Evolutionary conservation across 306 rosid species (phyloP), one percentile per base, ranked within the genome.

Genomic region (Rosa lucieae): DNA sequence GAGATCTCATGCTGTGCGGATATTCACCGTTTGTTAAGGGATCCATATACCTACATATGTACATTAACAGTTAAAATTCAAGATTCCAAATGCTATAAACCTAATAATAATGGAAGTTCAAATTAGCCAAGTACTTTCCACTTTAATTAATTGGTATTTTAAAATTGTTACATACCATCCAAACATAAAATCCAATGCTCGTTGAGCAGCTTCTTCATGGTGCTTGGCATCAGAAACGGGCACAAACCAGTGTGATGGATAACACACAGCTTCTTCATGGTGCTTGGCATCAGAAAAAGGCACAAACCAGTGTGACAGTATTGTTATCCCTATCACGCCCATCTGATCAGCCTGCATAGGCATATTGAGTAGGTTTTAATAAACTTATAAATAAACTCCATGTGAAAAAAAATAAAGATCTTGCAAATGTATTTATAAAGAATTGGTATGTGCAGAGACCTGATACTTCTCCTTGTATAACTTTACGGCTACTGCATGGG

Each of bases 401-500:
- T n/a, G 17, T 17, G 21, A 18, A 52, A 5, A 5, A 32, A 52
- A 52, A 52, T 0, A 4, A 52, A 18, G 23, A 53, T 3, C n/a
- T 53, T 6, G 23, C 59, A 6, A 53, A 17, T 53, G 15, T 2
- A 5, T 52, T 52, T 53, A 18, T 18, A 0, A 17, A 8, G 65
- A 65, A 65, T 14, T 12, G 40, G 40, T 17, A 5, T 18, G 21
- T 61, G 68, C 10, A 6, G 3, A 65, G 1, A 89, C 97, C 90
- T 88, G 90, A 84, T 89, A 90, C 67, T 91, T 93, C 29, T 79
- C 70, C 67, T 43, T 80, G 18, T 93, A 91, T 7, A 90, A 37
- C 21, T 84, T 62, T 49, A 87, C 90, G 1, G 93, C 88, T 1
- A 83, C 83, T 6, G 94, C 90, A 81, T 93, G 98, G 75, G 94